Base-by-base conservation (phyloP, 257 asterid species). In the Rauvolfia tetraphylla region DNA sequence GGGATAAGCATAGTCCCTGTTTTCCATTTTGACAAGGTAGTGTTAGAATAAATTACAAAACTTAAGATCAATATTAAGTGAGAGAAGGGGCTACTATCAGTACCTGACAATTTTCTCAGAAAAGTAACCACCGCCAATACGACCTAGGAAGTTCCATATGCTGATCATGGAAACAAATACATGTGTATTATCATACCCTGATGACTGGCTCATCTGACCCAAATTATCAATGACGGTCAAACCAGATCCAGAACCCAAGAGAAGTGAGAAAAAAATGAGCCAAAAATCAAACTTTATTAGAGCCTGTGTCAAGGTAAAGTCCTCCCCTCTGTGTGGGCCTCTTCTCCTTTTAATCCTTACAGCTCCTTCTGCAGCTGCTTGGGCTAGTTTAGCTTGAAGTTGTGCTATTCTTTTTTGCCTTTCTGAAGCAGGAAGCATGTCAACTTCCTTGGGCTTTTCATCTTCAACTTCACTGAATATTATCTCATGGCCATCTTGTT, bases 1-100 rank as follows among this genome's bases (percentile, higher is more conserved):
- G 61, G 98, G 98, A 81, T 89, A 90, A 54, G 96, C 96, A 66
- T 90, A 87, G 79, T 94, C 96, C 79, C 98, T 90, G 92, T 77
- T 57, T 23, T 75, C 74, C 54, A 70, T 73, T 46, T 71, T 4
- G 81, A 31, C 27, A 66, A 63, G 49, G 29, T 76, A 74, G 63
- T 13, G 74, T 71, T 41, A 84, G 79, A 49, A 73, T 65, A 23
- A 71, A 65, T 56, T 22, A 13, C 0, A 57, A 31, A 56, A 76
- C 25, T 6, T 39, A 15, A 57, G 14, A 41, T 11, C 34, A 56
- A 46, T 17, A 27, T 11, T 3, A 73, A 31, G 51, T 66, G 25
- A 67, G 79, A 53, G 20, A 38, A 34, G 59, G 25, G 34, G 49
- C 14, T 27, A 18, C 39, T 22, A 66, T 12, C 25, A 23, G 46